Percentiles rank a stretch among this genome's conserved stretches.
phyloP scores from a whole-genome alignment of 2,329 filamentous ascomycete genomes.

The Fusarium anguioides region DNA sequence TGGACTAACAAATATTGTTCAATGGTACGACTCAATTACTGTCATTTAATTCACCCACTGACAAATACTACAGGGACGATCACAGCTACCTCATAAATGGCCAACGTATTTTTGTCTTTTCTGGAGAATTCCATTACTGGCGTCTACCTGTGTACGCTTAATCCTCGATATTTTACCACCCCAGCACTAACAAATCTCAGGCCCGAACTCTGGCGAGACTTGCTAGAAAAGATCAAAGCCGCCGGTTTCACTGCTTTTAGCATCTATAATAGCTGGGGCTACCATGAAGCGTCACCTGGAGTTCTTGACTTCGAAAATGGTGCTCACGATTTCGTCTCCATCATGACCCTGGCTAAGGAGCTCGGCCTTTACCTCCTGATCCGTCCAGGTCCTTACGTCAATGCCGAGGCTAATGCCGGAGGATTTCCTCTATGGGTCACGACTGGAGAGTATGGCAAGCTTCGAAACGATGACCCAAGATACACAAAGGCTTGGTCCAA shows the following conservation, averaged over 20 bases:
- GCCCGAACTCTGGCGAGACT: constrained; percentile 54
- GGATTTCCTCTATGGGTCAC: constrained; percentile 72
- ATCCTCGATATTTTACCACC: rapidly evolving
- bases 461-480: constrained; percentile 63
- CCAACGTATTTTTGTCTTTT: constrained; percentile 56
- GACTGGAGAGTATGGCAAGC: constrained; percentile 66
- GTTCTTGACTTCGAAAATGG: constrained; percentile 45
- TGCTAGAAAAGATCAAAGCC: constrained; percentile 57
- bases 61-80: constrained; percentile 49
- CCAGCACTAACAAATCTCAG: constrained; percentile 1
- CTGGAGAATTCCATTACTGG: constrained; percentile 58
- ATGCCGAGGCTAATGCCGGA: constrained; percentile 71
- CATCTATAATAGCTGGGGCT: constrained; percentile 57
- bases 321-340: constrained; percentile 60
- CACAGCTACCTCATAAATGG: constrained; percentile 56
- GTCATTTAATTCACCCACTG: rapidly evolving
- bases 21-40: constrained; percentile 6
- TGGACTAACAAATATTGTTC: constrained; percentile 24
- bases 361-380: constrained; percentile 57
- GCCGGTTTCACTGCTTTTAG: constrained; percentile 58
- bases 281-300: constrained; percentile 51
- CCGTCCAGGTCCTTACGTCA: constrained; percentile 70
- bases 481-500: constrained; percentile 66
- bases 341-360: constrained; percentile 60
- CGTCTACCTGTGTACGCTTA: constrained; percentile 53